phyloP scores from a whole-genome alignment of 179 eudicot species.

The Drosera spatulata region DNA sequence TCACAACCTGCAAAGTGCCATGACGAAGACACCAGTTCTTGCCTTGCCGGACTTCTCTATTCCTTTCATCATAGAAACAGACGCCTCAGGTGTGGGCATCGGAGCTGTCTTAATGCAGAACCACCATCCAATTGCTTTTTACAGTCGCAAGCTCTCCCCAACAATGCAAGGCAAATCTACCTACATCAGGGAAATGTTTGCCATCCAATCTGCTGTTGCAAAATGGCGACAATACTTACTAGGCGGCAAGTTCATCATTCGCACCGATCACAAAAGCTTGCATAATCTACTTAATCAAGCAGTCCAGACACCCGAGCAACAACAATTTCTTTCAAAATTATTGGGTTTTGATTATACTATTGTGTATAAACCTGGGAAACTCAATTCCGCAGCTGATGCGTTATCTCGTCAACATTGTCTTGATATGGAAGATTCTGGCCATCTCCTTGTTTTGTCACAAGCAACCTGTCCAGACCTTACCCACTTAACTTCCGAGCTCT shows the following conservation, averaged over 20 bases:
- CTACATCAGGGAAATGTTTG: conserved; percentile 7
- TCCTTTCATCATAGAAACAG: neutral
- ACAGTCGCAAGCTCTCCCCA: neutral
- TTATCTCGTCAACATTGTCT: neutral
- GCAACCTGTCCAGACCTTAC: too few species aligned
- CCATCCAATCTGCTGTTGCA: neutral
- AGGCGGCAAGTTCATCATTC: neutral
- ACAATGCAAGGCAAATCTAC: too few species aligned
- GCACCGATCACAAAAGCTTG: conserved; percentile 3
- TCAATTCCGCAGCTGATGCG: conserved; percentile 4
- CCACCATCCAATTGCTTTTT: neutral
- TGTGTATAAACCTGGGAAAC: neutral
- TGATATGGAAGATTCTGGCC: too few species aligned
- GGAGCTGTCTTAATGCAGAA: neutral
- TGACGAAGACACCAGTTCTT: neutral
- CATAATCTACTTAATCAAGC: neutral
- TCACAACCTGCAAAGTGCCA: neutral
- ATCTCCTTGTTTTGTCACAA: too few species aligned
- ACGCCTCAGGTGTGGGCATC: neutral
- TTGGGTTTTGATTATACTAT: neutral
- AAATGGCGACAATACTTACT: conserved; percentile 7
- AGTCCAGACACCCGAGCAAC: neutral
- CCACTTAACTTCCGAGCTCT: too few species aligned
- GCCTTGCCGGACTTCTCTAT: neutral
- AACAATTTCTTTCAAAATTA: neutral